Conservation (phyloP, 352 stramenopile species). For the Globisporangium orthogonon region DNA sequence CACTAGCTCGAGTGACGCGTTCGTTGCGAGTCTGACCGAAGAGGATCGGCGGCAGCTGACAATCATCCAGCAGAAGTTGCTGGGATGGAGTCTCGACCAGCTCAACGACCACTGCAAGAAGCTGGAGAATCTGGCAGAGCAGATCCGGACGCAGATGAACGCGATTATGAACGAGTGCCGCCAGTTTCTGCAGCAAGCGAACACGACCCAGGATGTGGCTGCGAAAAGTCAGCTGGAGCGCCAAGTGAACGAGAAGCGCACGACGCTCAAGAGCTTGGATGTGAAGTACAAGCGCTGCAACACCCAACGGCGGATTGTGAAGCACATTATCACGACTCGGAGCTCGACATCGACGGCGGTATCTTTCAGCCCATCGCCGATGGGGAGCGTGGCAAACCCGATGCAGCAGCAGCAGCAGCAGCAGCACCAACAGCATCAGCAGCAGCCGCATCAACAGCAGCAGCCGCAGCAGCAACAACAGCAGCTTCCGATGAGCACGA, state of each 20-base stretch:
- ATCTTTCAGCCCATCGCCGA: neutral
- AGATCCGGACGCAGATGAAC: slow-evolving; percentile 75
- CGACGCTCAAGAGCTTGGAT: slow-evolving; percentile 67
- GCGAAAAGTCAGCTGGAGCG: slow-evolving; percentile 58
- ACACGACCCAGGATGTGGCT: slow-evolving; percentile 59
- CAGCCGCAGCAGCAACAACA: slow-evolving; percentile 4
- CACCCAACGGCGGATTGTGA: slow-evolving; percentile 76
- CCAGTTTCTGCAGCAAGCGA: slow-evolving; percentile 68
- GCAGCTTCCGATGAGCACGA: slow-evolving; percentile 12
- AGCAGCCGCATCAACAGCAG: no score
- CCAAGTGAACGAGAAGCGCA: slow-evolving; percentile 65
- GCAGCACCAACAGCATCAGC: no score
- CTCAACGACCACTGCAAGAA: slow-evolving; percentile 77
- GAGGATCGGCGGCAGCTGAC: slow-evolving; percentile 69
- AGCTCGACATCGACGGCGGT: slow-evolving; percentile 10
- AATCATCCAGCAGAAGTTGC: slow-evolving; percentile 68
- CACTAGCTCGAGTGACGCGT: slow-evolving; percentile 13
- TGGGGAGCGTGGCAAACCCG: neutral
- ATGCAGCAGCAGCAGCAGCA: slow-evolving; percentile 1
- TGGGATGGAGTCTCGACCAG: slow-evolving; percentile 60
- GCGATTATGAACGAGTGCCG: slow-evolving; percentile 78
- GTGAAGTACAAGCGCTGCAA: slow-evolving; percentile 78
- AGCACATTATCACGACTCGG: slow-evolving; percentile 59
- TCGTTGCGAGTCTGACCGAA: slow-evolving; percentile 41
- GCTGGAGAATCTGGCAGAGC: slow-evolving; percentile 72